Evolutionary conservation across 305 asterid genomes (phyloP), one percentile per base, ranked within the genome.

Genomic region (Plantago coronopus): DNA sequence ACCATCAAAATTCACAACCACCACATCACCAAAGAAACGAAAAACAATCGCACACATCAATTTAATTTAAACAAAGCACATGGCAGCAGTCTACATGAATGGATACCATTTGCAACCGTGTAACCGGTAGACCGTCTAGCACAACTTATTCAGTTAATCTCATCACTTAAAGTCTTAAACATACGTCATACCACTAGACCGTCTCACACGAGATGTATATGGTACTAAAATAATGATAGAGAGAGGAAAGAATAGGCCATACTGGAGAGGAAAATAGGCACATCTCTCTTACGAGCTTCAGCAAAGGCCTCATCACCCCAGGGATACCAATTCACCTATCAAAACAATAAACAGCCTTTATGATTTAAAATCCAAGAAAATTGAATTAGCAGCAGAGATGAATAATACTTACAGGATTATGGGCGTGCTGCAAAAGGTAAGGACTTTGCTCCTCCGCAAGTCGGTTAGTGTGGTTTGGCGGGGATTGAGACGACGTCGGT

Each of bases 291-390:
- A 42, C 91, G 85, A 76, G 97, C 98, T 81, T 84, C 95, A 7
- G 82, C 62, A 76, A 91, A 88, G 4, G 97, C 98, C 79, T 86
- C 97, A 65, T 91, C 97, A 0, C 87, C 93, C 98, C 97, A 91
- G 14, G 98, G 97, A 79, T 86, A 91, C 97, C 98, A 91, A 67
- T 91, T 80, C 62, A 91, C 97, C 96, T 91, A 73, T 17, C 19
- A 42, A 14, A 4, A 38, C 7, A 23, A 73, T 23, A 71, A 17
- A 19, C 54, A 17, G 48, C 42, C 54, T 10, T 38, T 10, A 27
- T 17, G n/a, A 5, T 1, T 13, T 38, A 54, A 20, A 37, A 0
- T 4, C 0, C 31, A 43, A 2, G 37, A 45, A 23, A 14, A 20
- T n/a, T n/a, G 1, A 19, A 47, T 48, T 37, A 42, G 17, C 48